These are phyloP conservation scores for Boletus tomentosulus DNA, from an alignment of 768 basidiomycete genomes.

Conservation along the genomic window DNA sequence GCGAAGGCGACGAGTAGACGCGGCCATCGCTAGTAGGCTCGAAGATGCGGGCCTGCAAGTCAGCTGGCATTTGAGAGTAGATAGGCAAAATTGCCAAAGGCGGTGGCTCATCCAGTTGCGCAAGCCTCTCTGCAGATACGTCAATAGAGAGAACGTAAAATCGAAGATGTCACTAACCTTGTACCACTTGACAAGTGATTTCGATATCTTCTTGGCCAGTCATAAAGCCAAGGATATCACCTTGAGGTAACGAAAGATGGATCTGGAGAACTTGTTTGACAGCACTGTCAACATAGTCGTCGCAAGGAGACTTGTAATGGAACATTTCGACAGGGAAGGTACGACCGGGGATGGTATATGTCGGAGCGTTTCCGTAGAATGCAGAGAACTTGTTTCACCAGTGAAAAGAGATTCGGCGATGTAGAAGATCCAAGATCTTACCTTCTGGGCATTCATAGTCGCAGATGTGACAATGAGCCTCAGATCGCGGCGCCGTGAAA, in stretches of 20 bases:
- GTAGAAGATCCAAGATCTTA: conserved; percentile 22
- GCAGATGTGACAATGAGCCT: conserved; percentile 98
- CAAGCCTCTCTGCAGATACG: conserved; percentile 67
- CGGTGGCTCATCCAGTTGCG: conserved; percentile 84
- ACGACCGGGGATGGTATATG: conserved; percentile 88
- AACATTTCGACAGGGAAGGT: conserved; percentile 98
- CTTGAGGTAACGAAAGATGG: conserved; percentile 86
- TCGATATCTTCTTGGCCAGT: conserved; percentile 99
- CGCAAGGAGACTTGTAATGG: conserved; percentile 96
- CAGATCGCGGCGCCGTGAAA: conserved; percentile 87
- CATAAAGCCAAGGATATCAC: conserved; percentile 98
- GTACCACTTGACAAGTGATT: conserved; percentile 92
- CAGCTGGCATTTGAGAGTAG: conserved; percentile 99
- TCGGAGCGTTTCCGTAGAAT: conserved; percentile 94
- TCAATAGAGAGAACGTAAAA: background rate
- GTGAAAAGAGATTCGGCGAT: too few species aligned
- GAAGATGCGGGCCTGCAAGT: conserved; percentile 97
- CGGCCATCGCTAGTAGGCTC: conserved; percentile 91
- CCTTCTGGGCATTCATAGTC: conserved; percentile 99
- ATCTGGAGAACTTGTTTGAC: conserved; percentile 99
- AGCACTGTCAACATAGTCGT: conserved; percentile 97
- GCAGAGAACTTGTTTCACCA: conserved; percentile 67
- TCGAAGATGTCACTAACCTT: conserved; percentile 48
- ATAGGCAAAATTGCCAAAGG: conserved; percentile 89
- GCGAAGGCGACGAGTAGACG: conserved; percentile 10